Base-by-base conservation (phyloP, 2,329 filamentous ascomycete species). In the Sporothrix protearum region DNA sequence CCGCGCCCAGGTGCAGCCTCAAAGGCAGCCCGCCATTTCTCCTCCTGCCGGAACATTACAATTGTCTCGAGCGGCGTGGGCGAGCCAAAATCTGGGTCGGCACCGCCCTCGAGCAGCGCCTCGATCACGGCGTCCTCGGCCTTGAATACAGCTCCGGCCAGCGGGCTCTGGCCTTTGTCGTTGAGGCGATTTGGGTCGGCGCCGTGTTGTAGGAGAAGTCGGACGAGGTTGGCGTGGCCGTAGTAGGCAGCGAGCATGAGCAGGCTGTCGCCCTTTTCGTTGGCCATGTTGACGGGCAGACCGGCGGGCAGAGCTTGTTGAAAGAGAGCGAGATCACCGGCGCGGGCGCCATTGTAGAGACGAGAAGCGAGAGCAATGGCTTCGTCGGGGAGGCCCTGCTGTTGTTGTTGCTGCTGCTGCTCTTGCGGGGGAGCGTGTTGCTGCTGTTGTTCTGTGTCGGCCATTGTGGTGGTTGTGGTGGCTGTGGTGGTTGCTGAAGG, bases 111-210 rank as follows among this genome's bases (percentile, higher is more conserved):
- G 1, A 88, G 76, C 10, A 88, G 78, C 0, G 77, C 82, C 83
- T 87, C 86, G 10, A 92, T 85, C 2, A 92, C 87, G 3, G 85
- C 86, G 70, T 86, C 85, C 76, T 91, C 89, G 12, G 87, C 87
- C 79, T 93, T 93, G 79, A 93, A 93, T 9, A 93, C 88, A 0
- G 90, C 90, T 0, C 91, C 91, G 0, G 90, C 90, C 3, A 93
- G 82, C 0, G 89, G 88, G 73, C 88, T 91, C 80, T 93, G 91
- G 0, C 88, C 88, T 59, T 86, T 81, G 73, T 90, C 90, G 74
- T 93, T 93, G 36, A 92, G 77, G 1, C 85, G 82, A 78, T 93
- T 92, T 0, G 89, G 85, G 76, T 92, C 89, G 1, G 89, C 89
- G 1, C 89, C 88, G 72, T 88, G 83, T 36, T 86, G 81, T 0